Conservation (phyloP, 768 basidiomycete species). For the Kwoniella shandongensis region DNA sequence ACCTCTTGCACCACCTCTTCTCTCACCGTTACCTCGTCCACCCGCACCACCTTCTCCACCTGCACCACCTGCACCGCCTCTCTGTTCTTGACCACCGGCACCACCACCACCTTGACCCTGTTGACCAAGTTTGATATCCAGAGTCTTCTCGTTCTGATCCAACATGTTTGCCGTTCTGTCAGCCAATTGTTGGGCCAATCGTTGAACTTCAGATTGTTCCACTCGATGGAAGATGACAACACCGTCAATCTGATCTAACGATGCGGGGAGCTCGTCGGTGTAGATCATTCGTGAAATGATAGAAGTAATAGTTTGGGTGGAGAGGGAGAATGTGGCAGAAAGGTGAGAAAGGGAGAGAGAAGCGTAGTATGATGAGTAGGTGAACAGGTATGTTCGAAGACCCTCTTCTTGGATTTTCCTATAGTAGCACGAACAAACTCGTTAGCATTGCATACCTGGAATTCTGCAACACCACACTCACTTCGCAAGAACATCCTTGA, state of each 20-base stretch:
- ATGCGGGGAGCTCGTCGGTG: conserved; percentile 87
- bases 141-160: conserved; percentile 85
- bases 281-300: conserved; percentile 98
- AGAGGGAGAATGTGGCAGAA: conserved; percentile 80
- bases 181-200: conserved; percentile 81
- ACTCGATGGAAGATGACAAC: conserved; percentile 92
- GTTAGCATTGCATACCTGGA: background rate
- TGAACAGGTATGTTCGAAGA: conserved; percentile 93
- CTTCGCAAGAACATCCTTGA: conserved; percentile 95
- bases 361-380: conserved; percentile 91
- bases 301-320: conserved; percentile 76
- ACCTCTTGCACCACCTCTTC: conserved; percentile 57
- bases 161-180: conserved; percentile 83
- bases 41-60: conserved; percentile 19
- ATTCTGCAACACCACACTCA: no score
- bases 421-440: conserved; percentile 5
- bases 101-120: conserved; percentile 66
- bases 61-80: background rate
- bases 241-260: conserved; percentile 83
- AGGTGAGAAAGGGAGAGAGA: conserved; percentile 85
- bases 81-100: conserved; percentile 59
- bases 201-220: conserved; percentile 82
- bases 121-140: conserved; percentile 79
- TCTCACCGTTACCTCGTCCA: conserved; percentile 55
- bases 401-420: conserved; percentile 99